Base-by-base conservation (phyloP, 2,329 filamentous ascomycete genomes). In the Pleoardoris graminearum region DNA sequence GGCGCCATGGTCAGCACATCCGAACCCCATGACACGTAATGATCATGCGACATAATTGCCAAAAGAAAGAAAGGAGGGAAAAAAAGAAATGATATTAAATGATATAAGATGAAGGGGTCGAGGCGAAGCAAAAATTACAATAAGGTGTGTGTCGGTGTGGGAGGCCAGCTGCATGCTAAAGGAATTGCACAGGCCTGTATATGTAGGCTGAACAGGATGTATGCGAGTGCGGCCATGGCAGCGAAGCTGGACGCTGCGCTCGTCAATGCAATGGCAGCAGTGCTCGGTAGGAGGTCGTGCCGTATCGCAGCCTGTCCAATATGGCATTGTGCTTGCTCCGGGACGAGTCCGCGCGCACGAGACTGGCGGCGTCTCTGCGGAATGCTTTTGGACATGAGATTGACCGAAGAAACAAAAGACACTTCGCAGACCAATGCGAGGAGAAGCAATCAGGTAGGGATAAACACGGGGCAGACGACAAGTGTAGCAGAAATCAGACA, bases 1-100 rank as follows among this genome's bases (percentile, higher is more conserved):
- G 70, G 66, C 69, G 65, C 62, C 63, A 69, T 65, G 47, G 63
- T 72, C 58, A 73, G 69, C 61, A 63, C 58, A 53, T 65, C 62
- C 46, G 58, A 59, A 46, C 68, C 59, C 69, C 68, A 73, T 46
- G 69, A 66, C 58, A 67, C 60, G 51, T 69, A 70, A 53, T 61
- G 65, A 59, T 63, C 62, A 64, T 70, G 68, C 50, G 68, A 67
- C 68, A 71, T 48, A 51, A 42, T 43, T 49, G 44, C 4, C 12
- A 36, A 36, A 36, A 36, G 16, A 16, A 36, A 16, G 27, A 12
- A 29, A 29, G 27, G 12, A 12, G 27, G 19, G 25, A 53, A 51
- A 50, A 48, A 47, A 47, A 58, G 58, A 48, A 25, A 54, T 46
- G 39, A 62, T 32, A 53, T 30, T 47, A 30, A 45, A 46, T 4